Percentiles rank a stretch among this genome's conserved stretches.
Evolutionary conservation across 495 filamentous ascomycete genomes (phyloP).

Genomic region (Penicillium argentinense): DNA sequence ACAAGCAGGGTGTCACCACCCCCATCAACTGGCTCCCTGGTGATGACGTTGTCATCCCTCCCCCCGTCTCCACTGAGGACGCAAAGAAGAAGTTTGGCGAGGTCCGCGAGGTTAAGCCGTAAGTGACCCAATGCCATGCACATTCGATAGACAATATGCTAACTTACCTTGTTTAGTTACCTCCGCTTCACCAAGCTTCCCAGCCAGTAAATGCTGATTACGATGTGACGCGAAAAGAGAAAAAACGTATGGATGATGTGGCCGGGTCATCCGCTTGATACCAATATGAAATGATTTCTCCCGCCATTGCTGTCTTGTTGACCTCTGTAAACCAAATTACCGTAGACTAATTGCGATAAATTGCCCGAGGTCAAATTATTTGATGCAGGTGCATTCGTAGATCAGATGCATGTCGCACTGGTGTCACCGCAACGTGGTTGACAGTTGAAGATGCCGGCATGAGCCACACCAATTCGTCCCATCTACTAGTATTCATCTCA

Average conservation of each 20-base stretch:
- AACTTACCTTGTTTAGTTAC: conserved; percentile 34
- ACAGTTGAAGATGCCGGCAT: too few species aligned
- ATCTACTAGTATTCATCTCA: too few species aligned
- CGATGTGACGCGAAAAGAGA: conserved; percentile 21
- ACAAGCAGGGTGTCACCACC: conserved; percentile 61
- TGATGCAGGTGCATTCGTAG: too few species aligned
- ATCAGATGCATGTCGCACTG: too few species aligned
- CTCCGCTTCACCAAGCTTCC: conserved; percentile 47
- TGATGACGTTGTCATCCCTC: conserved; percentile 68
- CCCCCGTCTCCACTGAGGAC: conserved; percentile 59
- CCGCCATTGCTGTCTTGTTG: too few species aligned
- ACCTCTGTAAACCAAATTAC: too few species aligned
- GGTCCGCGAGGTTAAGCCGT: conserved; percentile 65
- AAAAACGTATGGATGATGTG: conserved; percentile 7
- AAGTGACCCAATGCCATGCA: conserved; percentile 16
- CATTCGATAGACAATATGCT: conserved; percentile 12
- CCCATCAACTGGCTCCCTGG: conserved; percentile 66
- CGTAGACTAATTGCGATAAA: too few species aligned
- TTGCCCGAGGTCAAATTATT: too few species aligned
- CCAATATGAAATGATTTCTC: conserved; percentile 23
- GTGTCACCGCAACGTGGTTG: too few species aligned
- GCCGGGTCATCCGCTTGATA: conserved; percentile 18
- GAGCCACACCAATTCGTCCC: too few species aligned
- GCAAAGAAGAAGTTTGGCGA: conserved; percentile 68
- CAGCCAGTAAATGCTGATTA: conserved; percentile 32